Evolutionary conservation across 1,284 basidiomycete species (phyloP).

Genomic region (Austroboletus novae-zelandiae): DNA sequence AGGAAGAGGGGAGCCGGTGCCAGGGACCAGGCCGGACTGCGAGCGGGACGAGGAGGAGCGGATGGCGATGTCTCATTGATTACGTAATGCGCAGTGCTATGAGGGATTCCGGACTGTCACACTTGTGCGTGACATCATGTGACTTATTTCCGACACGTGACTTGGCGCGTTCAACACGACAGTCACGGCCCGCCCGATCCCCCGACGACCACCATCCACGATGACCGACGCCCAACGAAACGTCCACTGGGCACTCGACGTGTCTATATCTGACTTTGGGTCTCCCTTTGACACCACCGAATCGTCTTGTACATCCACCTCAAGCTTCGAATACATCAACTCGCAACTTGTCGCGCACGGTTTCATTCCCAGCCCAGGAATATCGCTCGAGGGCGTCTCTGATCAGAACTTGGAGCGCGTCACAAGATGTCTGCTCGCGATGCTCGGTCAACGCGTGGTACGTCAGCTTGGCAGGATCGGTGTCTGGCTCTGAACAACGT

Average conservation of each 20-base stretch:
- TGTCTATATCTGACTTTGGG: constrained; percentile 39
- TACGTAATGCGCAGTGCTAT: constrained; percentile 30
- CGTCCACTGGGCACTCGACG: constrained; percentile 46
- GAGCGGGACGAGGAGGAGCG: constrained; percentile 8
- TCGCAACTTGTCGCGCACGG: constrained; percentile 52
- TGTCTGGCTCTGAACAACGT: constrained; percentile 2
- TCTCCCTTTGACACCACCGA: constrained; percentile 43
- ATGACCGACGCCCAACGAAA: constrained; percentile 43
- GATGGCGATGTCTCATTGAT: constrained; percentile 7
- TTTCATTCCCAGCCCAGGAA: constrained; percentile 61
- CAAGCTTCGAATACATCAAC: constrained; percentile 41
- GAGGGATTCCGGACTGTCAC: constrained; percentile 7
- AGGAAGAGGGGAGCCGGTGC: constrained; percentile 2
- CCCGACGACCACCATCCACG: background rate
- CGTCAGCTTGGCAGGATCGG: constrained; percentile 30
- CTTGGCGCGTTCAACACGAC: constrained; percentile 27
- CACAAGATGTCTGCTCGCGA: constrained; percentile 72
- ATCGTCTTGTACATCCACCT: constrained; percentile 42
- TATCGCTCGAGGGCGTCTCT: constrained; percentile 44
- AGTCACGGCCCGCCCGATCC: constrained; percentile 7
- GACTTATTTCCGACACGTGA: constrained; percentile 30
- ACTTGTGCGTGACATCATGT: constrained; percentile 14
- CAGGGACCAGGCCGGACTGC: constrained; percentile 15
- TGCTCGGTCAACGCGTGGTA: constrained; percentile 79
- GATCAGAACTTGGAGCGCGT: constrained; percentile 62